Percentiles rank a stretch among this genome's conserved stretches.
These are phyloP conservation scores for Hypomontagnella monticulosa DNA, from an alignment of 495 filamentous ascomycete genomes.

Conservation along the genomic window DNA sequence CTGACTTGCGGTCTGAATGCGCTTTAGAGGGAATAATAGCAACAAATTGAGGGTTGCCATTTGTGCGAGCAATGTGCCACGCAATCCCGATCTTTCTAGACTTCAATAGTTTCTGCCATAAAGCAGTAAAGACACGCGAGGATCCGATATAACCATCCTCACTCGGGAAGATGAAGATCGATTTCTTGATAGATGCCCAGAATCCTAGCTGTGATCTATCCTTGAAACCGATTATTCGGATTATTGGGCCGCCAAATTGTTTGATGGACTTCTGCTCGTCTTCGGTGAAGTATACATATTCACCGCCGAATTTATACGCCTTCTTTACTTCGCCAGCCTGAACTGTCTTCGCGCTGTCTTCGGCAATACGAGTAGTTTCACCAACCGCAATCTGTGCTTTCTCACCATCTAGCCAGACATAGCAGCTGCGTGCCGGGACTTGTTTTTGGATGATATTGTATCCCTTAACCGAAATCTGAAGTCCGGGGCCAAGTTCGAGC, in stretches of 20 bases:
- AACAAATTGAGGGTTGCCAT: conserved; percentile 78
- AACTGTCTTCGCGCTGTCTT: conserved; percentile 75
- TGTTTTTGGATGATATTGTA: conserved; percentile 90
- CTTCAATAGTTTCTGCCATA: conserved; percentile 85
- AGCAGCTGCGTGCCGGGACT: conserved; percentile 78
- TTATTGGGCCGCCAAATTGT: conserved; percentile 77
- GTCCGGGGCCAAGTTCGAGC: conserved; percentile 83
- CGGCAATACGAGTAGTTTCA: conserved; percentile 74
- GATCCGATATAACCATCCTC: conserved; percentile 91
- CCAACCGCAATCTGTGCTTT: conserved; percentile 80
- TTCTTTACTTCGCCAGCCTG: conserved; percentile 87
- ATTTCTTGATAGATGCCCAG: conserved; percentile 87
- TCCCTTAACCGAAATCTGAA: conserved; percentile 90
- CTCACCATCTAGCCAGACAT: conserved; percentile 86
- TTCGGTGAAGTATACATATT: conserved; percentile 83
- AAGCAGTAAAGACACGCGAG: conserved; percentile 88
- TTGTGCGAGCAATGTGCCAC: conserved; percentile 87
- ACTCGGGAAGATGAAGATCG: conserved; percentile 92
- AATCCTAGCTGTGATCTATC: conserved; percentile 75
- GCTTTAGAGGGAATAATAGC: conserved; percentile 82
- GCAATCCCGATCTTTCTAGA: conserved; percentile 82
- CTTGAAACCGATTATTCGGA: conserved; percentile 96
- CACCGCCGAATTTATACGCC: conserved; percentile 94
- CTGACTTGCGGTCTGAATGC: conserved; percentile 66
- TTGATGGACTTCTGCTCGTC: conserved; percentile 82